Conservation (phyloP, 352 stramenopile species). For the Pythium coloratum region DNA sequence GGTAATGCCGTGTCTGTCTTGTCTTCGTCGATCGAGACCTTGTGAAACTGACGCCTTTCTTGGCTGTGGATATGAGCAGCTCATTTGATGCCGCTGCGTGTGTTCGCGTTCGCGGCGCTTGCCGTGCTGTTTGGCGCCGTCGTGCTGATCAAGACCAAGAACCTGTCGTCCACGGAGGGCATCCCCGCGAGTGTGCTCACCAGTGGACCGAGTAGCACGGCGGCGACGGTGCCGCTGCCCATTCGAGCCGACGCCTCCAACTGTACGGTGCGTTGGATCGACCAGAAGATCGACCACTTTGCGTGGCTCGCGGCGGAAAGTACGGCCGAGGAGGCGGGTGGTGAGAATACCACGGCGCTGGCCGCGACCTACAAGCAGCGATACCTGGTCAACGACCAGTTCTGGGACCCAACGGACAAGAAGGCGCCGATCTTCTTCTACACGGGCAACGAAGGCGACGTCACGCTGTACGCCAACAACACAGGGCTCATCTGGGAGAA, state of each 20-base stretch:
- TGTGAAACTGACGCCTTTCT: neutral
- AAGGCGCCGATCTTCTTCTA: conserved; percentile 92
- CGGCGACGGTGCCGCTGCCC: neutral
- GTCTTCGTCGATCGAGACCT: neutral
- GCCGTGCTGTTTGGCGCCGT: conserved; percentile 58
- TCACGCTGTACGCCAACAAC: conserved; percentile 93
- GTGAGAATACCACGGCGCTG: conserved; percentile 22
- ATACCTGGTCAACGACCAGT: conserved; percentile 89
- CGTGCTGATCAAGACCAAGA: conserved; percentile 72
- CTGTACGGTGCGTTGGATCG: conserved; percentile 85
- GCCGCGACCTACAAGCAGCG: conserved; percentile 79
- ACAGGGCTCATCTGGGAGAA: conserved; percentile 96
- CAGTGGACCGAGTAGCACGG: conserved; percentile 8
- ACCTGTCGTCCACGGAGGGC: conserved; percentile 44
- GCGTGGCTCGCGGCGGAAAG: conserved; percentile 40
- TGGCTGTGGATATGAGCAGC: neutral
- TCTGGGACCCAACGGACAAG: conserved; percentile 64
- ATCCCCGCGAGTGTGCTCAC: conserved; percentile 42
- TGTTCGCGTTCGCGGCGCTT: conserved; percentile 47
- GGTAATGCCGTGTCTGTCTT: conserved; percentile 4
- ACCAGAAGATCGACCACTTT: conserved; percentile 91
- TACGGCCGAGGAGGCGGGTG: conserved; percentile 19
- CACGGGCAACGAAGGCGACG: conserved; percentile 93
- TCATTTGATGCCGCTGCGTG: conserved; percentile 40
- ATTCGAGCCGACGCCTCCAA: conserved; percentile 57